phyloP scores from a whole-genome alignment of 495 filamentous ascomycete genomes.

The Penicillium bovifimosum region DNA sequence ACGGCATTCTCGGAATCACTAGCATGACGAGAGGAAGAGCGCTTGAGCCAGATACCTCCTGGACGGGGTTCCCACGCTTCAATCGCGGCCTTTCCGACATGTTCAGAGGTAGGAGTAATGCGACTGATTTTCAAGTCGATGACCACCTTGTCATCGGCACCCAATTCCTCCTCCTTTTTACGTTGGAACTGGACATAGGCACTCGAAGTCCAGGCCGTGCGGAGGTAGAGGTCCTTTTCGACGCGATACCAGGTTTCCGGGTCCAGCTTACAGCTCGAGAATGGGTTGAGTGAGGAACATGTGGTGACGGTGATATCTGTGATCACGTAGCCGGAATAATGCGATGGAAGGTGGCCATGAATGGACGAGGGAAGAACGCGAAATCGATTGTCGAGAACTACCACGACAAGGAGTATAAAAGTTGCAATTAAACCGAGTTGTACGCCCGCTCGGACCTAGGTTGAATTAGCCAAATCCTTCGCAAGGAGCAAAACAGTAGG shows the following conservation, averaged over 20 bases:
- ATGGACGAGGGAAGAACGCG: constrained; percentile 76
- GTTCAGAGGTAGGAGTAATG: constrained; percentile 58
- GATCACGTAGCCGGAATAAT: constrained; percentile 74
- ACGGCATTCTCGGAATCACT: constrained; percentile 73
- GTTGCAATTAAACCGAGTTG: constrained; percentile 67
- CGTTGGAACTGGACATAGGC: constrained; percentile 82
- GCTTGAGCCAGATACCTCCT: constrained; percentile 81
- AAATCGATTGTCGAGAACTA: constrained; percentile 75
- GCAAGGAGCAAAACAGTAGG: not conserved
- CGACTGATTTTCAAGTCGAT: constrained; percentile 77
- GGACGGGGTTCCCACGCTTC: constrained; percentile 77
- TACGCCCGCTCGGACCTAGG: constrained; percentile 68
- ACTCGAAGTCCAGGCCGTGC: constrained; percentile 61
- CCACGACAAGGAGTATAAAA: constrained; percentile 62
- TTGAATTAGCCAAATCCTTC: constrained; percentile 6
- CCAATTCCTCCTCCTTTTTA: constrained; percentile 84
- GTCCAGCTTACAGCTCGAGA: constrained; percentile 76
- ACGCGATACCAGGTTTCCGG: constrained; percentile 72
- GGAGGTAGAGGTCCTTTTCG: constrained; percentile 88
- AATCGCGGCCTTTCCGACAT: constrained; percentile 42
- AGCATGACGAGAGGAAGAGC: constrained; percentile 66
- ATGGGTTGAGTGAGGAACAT: constrained; percentile 69
- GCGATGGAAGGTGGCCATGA: constrained; percentile 75
- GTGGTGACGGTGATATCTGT: constrained; percentile 82
- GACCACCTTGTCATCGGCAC: constrained; percentile 68